Percentiles rank a stretch among this genome's conserved stretches.
phyloP scores from a whole-genome alignment of 192 early-diverging fungal species.

The Coemansia aciculifera region DNA sequence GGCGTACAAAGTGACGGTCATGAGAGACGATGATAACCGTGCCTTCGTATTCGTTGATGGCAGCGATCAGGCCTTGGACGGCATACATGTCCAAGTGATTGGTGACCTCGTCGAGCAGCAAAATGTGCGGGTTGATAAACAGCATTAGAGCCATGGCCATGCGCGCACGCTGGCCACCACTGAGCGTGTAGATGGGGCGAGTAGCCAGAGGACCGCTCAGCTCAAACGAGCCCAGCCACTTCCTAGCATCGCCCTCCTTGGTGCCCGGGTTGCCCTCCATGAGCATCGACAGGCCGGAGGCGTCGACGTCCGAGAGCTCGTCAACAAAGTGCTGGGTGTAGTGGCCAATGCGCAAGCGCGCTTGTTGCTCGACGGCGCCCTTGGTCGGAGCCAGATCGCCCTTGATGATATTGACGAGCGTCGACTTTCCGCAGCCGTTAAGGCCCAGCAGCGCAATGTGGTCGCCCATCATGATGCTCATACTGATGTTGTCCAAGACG shows the following conservation, averaged over 20 bases:
- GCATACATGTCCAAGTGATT: constrained; percentile 91
- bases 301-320: constrained; percentile 56
- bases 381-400: constrained; percentile 61
- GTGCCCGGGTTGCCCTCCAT: constrained; percentile 40
- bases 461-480: constrained; percentile 67
- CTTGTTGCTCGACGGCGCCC: constrained; percentile 66
- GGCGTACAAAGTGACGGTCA: constrained; percentile 83
- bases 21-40: constrained; percentile 82
- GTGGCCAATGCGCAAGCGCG: constrained; percentile 71
- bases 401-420: constrained; percentile 74
- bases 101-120: constrained; percentile 80
- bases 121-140: constrained; percentile 64
- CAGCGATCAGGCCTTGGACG: constrained; percentile 71
- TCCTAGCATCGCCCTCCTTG: constrained; percentile 65
- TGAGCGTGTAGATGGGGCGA: constrained; percentile 63
- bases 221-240: constrained; percentile 78
- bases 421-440: constrained; percentile 82
- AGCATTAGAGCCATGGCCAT: constrained; percentile 74
- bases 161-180: constrained; percentile 81
- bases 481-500: constrained; percentile 66
- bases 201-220: constrained; percentile 64
- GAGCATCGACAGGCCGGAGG: constrained; percentile 59
- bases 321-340: constrained; percentile 86
- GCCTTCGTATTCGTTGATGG: constrained; percentile 70
- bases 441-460: constrained; percentile 78